phyloP scores from a whole-genome alignment of 73 alveolate genomes.

The Symbiodinium natans region DNA sequence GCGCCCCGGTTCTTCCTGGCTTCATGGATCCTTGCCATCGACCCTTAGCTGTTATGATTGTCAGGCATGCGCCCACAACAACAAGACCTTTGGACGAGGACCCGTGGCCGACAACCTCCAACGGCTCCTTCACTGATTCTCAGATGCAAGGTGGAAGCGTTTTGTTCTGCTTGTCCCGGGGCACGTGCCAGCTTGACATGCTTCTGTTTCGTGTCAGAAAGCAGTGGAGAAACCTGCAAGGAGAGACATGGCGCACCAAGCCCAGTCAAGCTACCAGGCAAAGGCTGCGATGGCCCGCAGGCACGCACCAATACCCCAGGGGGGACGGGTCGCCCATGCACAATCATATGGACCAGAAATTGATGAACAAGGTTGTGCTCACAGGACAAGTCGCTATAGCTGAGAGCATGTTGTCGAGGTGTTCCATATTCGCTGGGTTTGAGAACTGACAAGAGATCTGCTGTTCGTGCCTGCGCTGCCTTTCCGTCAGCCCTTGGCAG shows the following conservation, averaged over 20 bases:
- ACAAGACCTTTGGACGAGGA: conserved; percentile 26
- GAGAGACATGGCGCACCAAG: conserved; percentile 81
- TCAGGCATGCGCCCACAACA: conserved; percentile 45
- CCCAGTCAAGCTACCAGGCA: conserved; percentile 3
- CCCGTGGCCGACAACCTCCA: conserved; percentile 42
- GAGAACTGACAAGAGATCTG: too few relatives aligned
- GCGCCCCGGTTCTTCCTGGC: not conserved
- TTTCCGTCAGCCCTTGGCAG: too few relatives aligned
- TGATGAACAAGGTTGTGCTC: too few relatives aligned
- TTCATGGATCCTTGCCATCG: too few relatives aligned
- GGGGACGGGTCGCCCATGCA: too few relatives aligned
- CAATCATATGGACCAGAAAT: too few relatives aligned
- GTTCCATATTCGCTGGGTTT: too few relatives aligned
- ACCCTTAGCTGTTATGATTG: too few relatives aligned
- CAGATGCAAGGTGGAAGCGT: not conserved
- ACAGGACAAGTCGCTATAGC: too few relatives aligned
- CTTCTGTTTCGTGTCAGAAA: not conserved
- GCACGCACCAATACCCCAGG: too few relatives aligned
- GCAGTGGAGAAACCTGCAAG: not conserved
- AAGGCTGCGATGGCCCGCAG: conserved; percentile 18
- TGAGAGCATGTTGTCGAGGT: too few relatives aligned
- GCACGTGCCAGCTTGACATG: not conserved
- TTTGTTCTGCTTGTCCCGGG: not conserved
- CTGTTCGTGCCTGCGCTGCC: too few relatives aligned
- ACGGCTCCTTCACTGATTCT: conserved; percentile 1